phyloP scores from a whole-genome alignment of 768 basidiomycete genomes.

The Tricholoma sp. region DNA sequence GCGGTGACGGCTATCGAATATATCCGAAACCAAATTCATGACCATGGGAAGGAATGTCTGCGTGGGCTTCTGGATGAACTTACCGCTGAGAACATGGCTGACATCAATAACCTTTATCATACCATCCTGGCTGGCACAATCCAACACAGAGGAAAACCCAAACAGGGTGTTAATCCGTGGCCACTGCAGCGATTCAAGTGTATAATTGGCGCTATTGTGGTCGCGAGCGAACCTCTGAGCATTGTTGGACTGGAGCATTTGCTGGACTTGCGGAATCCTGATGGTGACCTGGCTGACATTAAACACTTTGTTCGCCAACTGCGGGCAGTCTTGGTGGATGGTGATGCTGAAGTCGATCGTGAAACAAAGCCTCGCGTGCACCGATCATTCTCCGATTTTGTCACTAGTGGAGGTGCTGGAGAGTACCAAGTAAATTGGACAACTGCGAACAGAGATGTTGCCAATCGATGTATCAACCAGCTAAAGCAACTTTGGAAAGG shows the following conservation, averaged over 20 bases:
- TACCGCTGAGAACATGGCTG: conserved; percentile 7
- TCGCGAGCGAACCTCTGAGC: conserved; percentile 7
- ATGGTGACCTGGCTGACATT: conserved; percentile 4
- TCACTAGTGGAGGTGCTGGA: conserved; percentile 3
- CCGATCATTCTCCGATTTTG: conserved; percentile 14
- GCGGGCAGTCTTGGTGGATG: conserved; percentile 12
- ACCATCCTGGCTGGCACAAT: conserved; percentile 2
- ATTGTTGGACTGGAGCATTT: conserved; percentile 6
- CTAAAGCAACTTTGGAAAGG: background rate
- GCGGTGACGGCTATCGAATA: conserved; percentile 10
- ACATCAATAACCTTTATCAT: conserved; percentile 11
- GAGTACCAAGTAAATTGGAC: conserved; percentile 2
- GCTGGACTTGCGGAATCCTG: conserved; percentile 5
- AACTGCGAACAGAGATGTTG: conserved; percentile 5
- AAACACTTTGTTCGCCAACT: conserved; percentile 12
- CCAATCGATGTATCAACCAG: conserved; percentile 5
- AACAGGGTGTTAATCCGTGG: conserved; percentile 1
- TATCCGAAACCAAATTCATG: conserved; percentile 4
- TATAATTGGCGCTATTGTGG: conserved; percentile 12
- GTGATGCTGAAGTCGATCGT: conserved; percentile 6
- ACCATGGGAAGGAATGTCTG: conserved; percentile 7
- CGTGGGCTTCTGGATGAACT: conserved; percentile 5
- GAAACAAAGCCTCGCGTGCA: conserved; percentile 14
- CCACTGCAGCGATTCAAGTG: conserved; percentile 12
- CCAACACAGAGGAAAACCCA: background rate